phyloP scores from a whole-genome alignment of 192 early-diverging fungal genomes.

The Dispira simplex region DNA sequence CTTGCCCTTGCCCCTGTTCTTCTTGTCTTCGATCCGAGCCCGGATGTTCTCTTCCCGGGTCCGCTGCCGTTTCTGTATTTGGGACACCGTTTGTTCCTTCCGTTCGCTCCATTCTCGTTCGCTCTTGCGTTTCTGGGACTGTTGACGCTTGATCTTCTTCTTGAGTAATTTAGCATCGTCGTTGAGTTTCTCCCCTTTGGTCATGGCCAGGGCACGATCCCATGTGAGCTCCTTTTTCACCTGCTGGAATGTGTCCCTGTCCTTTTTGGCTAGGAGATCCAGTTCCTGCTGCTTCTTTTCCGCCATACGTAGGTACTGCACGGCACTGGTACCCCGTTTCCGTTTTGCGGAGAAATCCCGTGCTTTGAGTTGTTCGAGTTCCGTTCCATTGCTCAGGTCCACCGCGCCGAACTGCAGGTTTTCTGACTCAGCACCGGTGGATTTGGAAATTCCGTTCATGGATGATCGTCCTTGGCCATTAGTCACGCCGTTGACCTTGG shows the following conservation, averaged over 20 bases:
- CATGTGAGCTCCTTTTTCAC: slow-evolving; percentile 68
- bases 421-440: neutral
- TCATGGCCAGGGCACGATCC: slow-evolving; percentile 62
- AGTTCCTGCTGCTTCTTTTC: slow-evolving; percentile 64
- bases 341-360: slow-evolving; percentile 20
- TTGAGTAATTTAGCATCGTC: slow-evolving; percentile 82
- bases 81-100: slow-evolving; percentile 39
- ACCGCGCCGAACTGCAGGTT: neutral
- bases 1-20: slow-evolving; percentile 45
- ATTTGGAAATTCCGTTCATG: neutral
- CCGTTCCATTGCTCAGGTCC: neutral
- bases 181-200: slow-evolving; percentile 82
- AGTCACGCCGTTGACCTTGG: neutral
- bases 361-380: neutral
- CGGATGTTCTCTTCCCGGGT: slow-evolving; percentile 79
- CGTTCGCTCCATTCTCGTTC: slow-evolving; percentile 70
- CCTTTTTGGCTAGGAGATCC: slow-evolving; percentile 41
- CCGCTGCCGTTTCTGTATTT: slow-evolving; percentile 50
- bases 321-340: slow-evolving; percentile 23
- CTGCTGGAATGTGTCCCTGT: slow-evolving; percentile 43
- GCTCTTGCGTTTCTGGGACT: slow-evolving; percentile 74
- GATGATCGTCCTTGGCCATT: neutral
- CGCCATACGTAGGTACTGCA: slow-evolving; percentile 42
- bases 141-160: slow-evolving; percentile 76
- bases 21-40: slow-evolving; percentile 59